A percentile compares a stretch with the other conserved stretches of the same genome.
These are phyloP conservation scores for Neurospora sp. DNA, from an alignment of 495 filamentous ascomycete species.

Conservation along the genomic window DNA sequence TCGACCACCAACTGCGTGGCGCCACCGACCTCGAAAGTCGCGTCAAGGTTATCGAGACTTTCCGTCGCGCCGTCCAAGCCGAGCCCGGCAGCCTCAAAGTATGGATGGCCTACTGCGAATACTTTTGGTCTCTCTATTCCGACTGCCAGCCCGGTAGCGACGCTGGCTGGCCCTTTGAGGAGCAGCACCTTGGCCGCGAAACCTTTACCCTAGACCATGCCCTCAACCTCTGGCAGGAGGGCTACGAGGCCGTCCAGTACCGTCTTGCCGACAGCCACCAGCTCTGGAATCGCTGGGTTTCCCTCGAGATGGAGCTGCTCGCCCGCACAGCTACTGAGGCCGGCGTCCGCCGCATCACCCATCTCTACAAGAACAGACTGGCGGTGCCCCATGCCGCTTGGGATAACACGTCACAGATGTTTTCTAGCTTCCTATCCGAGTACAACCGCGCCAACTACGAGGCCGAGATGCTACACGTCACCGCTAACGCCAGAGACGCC, in stretches of 20 bases:
- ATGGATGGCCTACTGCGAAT: slow-evolving; percentile 84
- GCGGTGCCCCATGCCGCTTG: slow-evolving; percentile 72
- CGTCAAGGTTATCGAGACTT: slow-evolving; percentile 73
- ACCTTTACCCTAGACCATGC: slow-evolving; percentile 70
- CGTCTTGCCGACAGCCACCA: slow-evolving; percentile 75
- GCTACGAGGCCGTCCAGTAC: slow-evolving; percentile 65
- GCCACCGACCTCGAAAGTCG: slow-evolving; percentile 43
- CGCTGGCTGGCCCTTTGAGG: slow-evolving; percentile 62
- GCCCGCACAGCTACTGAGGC: slow-evolving; percentile 44
- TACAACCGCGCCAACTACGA: slow-evolving; percentile 72
- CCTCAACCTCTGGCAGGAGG: slow-evolving; percentile 69
- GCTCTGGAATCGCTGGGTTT: slow-evolving; percentile 83
- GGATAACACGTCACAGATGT: slow-evolving; percentile 74
- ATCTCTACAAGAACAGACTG: slow-evolving; percentile 63
- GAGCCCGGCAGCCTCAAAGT: slow-evolving; percentile 76
- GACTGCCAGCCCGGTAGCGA: slow-evolving; percentile 47
- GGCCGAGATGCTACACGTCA: slow-evolving; percentile 62
- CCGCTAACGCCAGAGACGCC: slow-evolving; percentile 50
- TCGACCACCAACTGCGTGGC: slow-evolving; percentile 40
- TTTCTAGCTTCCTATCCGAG: slow-evolving; percentile 68
- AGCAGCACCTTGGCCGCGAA: slow-evolving; percentile 61
- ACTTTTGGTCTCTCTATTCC: slow-evolving; percentile 65
- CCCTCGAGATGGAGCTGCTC: slow-evolving; percentile 42
- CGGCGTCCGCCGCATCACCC: slow-evolving; percentile 53
- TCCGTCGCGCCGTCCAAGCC: slow-evolving; percentile 65